Evolutionary conservation across 139 green algal genomes (phyloP).

Genomic region (Spirogloea muscicola): DNA sequence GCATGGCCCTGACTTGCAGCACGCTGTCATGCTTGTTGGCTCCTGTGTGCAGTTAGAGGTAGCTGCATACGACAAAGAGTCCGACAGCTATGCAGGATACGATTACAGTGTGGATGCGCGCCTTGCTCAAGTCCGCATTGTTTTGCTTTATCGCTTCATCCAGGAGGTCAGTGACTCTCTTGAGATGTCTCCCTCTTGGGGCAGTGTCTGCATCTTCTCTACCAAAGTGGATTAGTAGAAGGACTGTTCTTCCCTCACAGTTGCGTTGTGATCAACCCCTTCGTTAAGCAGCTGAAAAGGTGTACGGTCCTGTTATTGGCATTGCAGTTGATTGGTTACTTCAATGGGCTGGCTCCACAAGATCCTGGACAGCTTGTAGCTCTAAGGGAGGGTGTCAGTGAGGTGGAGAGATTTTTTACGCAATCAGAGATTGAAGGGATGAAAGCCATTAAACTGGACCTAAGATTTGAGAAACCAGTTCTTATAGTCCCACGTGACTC

Average conservation of each 20-base stretch:
- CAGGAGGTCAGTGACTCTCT: too few relatives aligned
- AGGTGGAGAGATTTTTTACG: conserved; percentile 10
- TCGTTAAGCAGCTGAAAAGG: too few relatives aligned
- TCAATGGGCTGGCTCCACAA: conserved; percentile 20
- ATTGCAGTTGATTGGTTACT: conserved; percentile 40
- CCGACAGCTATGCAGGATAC: conserved; percentile 44
- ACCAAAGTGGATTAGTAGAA: too few relatives aligned
- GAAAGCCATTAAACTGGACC: conserved; percentile 6
- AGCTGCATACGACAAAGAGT: conserved; percentile 8
- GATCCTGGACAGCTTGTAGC: neutral
- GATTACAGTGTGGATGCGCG: conserved; percentile 63
- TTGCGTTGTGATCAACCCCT: too few relatives aligned
- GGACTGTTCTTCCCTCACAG: too few relatives aligned
- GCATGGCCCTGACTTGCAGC: too few relatives aligned
- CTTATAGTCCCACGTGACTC: neutral
- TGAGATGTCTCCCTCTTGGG: too few relatives aligned
- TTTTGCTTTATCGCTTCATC: conserved; percentile 86
- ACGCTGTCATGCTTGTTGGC: too few relatives aligned
- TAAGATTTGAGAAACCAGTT: neutral
- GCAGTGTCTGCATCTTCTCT: too few relatives aligned
- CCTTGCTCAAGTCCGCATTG: conserved; percentile 70
- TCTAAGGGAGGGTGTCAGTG: neutral
- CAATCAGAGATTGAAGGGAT: conserved; percentile 1
- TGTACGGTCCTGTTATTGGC: too few relatives aligned
- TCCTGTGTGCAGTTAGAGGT: too few relatives aligned